A percentile compares a stretch with the other conserved stretches of the same genome.
phyloP scores from a whole-genome alignment of 140 eudicot species.

The Flaveria floridana region DNA sequence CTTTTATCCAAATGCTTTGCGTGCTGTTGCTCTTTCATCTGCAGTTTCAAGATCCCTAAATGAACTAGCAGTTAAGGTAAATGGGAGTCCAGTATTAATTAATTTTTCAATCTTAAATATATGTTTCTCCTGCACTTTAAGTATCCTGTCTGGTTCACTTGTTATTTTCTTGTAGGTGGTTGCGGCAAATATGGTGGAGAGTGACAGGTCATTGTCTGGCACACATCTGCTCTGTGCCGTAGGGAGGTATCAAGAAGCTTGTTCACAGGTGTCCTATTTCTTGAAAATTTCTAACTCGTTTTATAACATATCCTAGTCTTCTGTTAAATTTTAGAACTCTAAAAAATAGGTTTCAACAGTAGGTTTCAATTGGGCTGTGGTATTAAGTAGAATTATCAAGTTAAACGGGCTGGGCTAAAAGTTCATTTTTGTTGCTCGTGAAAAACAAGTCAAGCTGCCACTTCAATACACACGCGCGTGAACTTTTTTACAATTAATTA shows the following conservation, averaged over 20 bases:
- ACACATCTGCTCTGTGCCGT: constrained; percentile 93
- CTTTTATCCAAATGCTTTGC: constrained; percentile 84
- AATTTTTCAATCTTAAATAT: neutral
- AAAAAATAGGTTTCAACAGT: neutral
- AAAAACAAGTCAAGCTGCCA: neutral
- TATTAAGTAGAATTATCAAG: neutral
- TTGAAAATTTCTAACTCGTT: neutral
- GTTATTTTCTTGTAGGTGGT: constrained; percentile 55
- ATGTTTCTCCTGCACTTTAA: neutral
- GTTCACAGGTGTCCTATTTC: constrained; percentile 73
- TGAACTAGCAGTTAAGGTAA: constrained; percentile 95
- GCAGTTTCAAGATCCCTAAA: constrained; percentile 84
- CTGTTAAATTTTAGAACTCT: constrained; percentile 7
- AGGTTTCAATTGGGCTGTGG: neutral
- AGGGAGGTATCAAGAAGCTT: constrained; percentile 97
- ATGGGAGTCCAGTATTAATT: neutral
- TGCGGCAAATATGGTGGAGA: constrained; percentile 97
- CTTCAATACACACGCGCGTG: too few relatives aligned
- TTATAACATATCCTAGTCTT: neutral
- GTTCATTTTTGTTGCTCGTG: neutral
- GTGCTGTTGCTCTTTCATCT: constrained; percentile 97
- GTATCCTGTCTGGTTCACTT: neutral
- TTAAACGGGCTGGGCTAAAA: neutral
- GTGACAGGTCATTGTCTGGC: constrained; percentile 85
- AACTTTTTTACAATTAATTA: neutral